Percentiles rank a stretch among this genome's conserved stretches.
Conservation (phyloP, 2,329 filamentous ascomycete species). For the Rutstroemia sp. region DNA sequence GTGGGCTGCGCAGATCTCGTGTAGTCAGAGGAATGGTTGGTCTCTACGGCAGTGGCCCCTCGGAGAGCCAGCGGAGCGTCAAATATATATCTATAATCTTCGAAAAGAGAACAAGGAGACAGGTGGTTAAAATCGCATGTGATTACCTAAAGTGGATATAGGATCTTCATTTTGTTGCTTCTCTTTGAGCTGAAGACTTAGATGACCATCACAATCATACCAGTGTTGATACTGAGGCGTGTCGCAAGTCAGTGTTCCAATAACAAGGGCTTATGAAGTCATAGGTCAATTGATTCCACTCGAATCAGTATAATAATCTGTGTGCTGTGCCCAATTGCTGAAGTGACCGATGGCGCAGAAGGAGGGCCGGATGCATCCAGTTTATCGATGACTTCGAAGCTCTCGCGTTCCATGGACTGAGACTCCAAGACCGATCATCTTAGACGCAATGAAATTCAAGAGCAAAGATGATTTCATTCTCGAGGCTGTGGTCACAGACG, state of each 20-base stretch:
- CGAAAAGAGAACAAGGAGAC: too few species aligned
- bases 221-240: slow-evolving; percentile 16
- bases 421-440: too few species aligned
- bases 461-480: too few species aligned
- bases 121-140: too few species aligned
- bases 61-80: too few species aligned
- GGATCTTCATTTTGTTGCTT: slow-evolving; percentile 39
- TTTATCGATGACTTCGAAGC: background rate
- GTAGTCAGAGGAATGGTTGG: too few species aligned
- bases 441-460: too few species aligned
- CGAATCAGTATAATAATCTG: slow-evolving; percentile 13
- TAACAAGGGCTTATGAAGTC: slow-evolving; percentile 12
- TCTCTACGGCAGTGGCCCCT: too few species aligned
- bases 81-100: too few species aligned
- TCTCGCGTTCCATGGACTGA: background rate
- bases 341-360: background rate
- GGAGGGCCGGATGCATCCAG: background rate
- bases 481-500: too few species aligned
- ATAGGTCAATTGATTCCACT: slow-evolving; percentile 19
- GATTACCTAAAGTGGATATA: slow-evolving; percentile 22
- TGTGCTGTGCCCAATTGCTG: slow-evolving; percentile 15
- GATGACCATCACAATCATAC: slow-evolving; percentile 23
- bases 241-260: slow-evolving; percentile 17
- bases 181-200: slow-evolving; percentile 40
- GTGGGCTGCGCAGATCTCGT: too few species aligned